Evolutionary conservation across 2,329 filamentous ascomycete genomes (phyloP), one percentile per base, ranked within the genome.

Genomic region (Aspergillus sp.): DNA sequence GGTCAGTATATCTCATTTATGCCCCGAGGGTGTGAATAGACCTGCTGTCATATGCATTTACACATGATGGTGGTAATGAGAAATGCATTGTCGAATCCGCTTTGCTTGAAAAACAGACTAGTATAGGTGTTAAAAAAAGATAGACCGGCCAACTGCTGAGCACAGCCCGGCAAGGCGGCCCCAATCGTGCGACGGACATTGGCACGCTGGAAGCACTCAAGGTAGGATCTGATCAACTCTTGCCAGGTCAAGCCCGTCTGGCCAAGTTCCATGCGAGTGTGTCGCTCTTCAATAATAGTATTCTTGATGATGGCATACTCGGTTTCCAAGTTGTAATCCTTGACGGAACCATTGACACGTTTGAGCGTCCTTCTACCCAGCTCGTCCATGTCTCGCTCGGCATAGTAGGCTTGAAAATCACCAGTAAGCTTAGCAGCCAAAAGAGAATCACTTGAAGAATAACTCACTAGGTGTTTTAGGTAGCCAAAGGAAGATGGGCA

Each of bases 221-320:
- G 26, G 14, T 55, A 55, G 6, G 53, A 55, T 10, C 20, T 42
- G 12, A 55, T 3, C 14, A 55, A n/a, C 11, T 29, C 12, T 20
- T 10, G 29, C 3, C 46, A 55, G 16, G 18, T 20, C 39, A 31
- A 47, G 24, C 20, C 32, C 20, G 26, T 32, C 26, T 55, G 20
- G 5, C 39, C 42, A 20, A 36, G 47, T 7, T 55, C 53, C 22
- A 47, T 22, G 20, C 53, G 53, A 18, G 53, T 42, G n/a, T 49
- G 53, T 7, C n/a, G 39, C 47, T 55, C 42, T 12, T 26, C 53
- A 2, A 55, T 14, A 46, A 55, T 55, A 6, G 53, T 49, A 20
- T 55, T 55, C 24, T 49, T 55, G 2, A 55, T 49, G 42, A 55
- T 55, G 22, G 53, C 24, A n/a, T 55, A 55, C 58, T n/a, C 26